phyloP scores from a whole-genome alignment of 768 basidiomycete genomes.

The Trametes maxima region DNA sequence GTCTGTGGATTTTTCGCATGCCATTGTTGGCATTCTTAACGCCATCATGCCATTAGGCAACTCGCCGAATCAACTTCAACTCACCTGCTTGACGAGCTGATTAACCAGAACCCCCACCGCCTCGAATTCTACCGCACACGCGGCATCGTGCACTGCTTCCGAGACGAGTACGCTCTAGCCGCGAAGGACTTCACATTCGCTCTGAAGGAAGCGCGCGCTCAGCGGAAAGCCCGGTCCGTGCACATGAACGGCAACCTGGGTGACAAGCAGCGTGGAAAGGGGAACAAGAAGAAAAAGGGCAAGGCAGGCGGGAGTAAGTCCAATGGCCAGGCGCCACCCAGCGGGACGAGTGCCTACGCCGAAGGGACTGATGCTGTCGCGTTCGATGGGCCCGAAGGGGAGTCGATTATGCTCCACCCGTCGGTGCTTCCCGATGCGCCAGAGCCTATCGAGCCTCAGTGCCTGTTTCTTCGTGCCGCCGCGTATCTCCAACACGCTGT shows the following conservation, averaged over 20 bases:
- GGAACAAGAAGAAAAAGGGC: constrained; percentile 59
- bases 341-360: constrained; percentile 55
- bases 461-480: constrained; percentile 81
- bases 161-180: constrained; percentile 77
- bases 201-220: constrained; percentile 72
- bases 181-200: constrained; percentile 82
- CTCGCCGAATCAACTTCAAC: constrained; percentile 84
- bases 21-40: constrained; percentile 20
- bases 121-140: constrained; percentile 87
- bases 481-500: constrained; percentile 82
- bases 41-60: constrained; percentile 53
- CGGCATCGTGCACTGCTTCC: constrained; percentile 89
- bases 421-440: constrained; percentile 78
- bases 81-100: constrained; percentile 77
- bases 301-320: constrained; percentile 41
- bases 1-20: constrained; percentile 55
- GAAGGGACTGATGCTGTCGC: constrained; percentile 40
- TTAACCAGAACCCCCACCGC: constrained; percentile 68
- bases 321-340: constrained; percentile 69
- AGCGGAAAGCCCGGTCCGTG: constrained; percentile 62
- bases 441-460: constrained; percentile 84
- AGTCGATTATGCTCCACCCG: constrained; percentile 60
- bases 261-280: constrained; percentile 43
- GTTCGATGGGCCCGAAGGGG: constrained; percentile 52
- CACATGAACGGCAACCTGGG: constrained; percentile 50